Evolutionary conservation across 805 yeast species (phyloP), one percentile per base, ranked within the genome.

Genomic region (Metschnikowia proteae): DNA sequence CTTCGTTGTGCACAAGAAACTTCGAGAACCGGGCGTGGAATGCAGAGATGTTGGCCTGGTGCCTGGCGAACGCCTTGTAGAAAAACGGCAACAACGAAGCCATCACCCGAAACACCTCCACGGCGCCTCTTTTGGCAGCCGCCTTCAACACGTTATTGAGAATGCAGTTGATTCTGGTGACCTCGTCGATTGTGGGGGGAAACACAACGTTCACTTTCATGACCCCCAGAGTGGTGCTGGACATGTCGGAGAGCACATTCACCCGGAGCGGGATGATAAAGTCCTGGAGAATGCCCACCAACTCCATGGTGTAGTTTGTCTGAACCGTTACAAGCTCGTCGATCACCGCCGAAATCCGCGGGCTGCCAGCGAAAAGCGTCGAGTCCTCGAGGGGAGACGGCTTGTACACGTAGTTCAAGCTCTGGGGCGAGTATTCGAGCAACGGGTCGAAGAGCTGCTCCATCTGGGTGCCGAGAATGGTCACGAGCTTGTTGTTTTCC

Each of bases 131-230:
- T 0, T 83, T 80, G 2, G 71, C 60, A 0, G 97, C 92, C 11
- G 77, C 65, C 49, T 80, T 79, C 47, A 92, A 67, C 23, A 94
- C 81, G 56, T 86, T 95, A 52, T 86, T 78, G 50, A 88, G 81
- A 4, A 92, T 82, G 61, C 96, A 88, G 61, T 91, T 91, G 35
- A 92, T 84, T 60, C 97, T 76, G 8, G 96, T 87, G 13, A 92
- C 83, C 68, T 92, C 98, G 66, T 92, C 97, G 17, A 92, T 86
- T 0, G 98, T 92, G 0, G 97, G 97, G 2, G 98, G 97, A 60
- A 92, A 90, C 0, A 89, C 75, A 43, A 82, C 75, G 64, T 92
- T 91, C 31, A 91, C 73, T 55, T 82, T 81, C 1, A 83, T 65
- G 2, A 86, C 82, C 1, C 88, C 82, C 37, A 80, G 62, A 8